Conservation (phyloP, 176 grass and related monocot species). For the Carex scoparia region DNA sequence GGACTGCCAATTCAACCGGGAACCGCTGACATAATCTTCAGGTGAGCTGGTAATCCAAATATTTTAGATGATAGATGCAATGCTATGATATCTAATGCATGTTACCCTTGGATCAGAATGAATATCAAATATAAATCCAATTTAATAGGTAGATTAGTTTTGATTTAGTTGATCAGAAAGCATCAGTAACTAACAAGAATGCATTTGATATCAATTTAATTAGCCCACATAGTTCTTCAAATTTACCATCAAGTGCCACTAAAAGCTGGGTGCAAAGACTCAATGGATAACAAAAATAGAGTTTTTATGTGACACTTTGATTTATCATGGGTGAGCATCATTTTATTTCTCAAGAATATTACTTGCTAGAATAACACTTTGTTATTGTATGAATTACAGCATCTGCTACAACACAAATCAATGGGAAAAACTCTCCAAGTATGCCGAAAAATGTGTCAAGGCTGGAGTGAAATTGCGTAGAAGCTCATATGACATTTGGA, state of each 20-base stretch:
- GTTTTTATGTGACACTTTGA: neutral
- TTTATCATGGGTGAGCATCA: constrained; percentile 7
- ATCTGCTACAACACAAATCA: constrained; percentile 81
- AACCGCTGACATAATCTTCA: constrained; percentile 85
- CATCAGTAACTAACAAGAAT: neutral
- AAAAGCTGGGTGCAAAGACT: constrained; percentile 5
- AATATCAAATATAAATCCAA: neutral
- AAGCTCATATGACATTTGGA: constrained; percentile 84
- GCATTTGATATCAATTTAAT: neutral
- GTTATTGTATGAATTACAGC: constrained; percentile 42
- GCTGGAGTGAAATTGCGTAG: constrained; percentile 70
- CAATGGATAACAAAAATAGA: neutral
- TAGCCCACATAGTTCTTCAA: neutral
- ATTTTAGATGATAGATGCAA: neutral
- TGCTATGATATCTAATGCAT: neutral
- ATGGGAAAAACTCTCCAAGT: constrained; percentile 74
- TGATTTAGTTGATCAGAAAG: neutral
- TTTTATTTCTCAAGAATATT: constrained; percentile 4
- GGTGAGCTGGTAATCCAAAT: constrained; percentile 24
- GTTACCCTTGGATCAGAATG: neutral
- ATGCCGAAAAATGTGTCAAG: constrained; percentile 63
- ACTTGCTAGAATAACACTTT: constrained; percentile 1
- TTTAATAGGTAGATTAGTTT: neutral
- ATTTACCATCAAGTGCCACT: neutral
- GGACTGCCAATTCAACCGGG: constrained; percentile 68